Base-by-base conservation (phyloP, 2,329 filamentous ascomycete species). In the Monilinia fructigena region DNA sequence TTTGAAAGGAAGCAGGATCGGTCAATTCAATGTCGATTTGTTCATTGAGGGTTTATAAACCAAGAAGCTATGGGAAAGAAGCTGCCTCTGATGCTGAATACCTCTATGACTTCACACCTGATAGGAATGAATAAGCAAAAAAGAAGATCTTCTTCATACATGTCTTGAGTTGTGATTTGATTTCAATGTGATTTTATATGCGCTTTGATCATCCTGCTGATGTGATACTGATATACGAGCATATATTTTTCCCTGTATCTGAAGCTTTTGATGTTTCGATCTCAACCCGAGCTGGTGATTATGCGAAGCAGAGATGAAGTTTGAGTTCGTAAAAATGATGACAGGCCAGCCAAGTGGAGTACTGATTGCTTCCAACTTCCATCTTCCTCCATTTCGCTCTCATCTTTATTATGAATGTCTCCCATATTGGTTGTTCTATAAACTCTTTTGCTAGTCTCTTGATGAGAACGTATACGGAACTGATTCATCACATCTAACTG, bases 81-180 rank as follows among this genome's bases (percentile, higher is more conserved):
- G 75, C 72, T 75, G 75, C 75, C 73, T 63, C 64, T 70, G 75
- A 77, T 75, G 73, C 75, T 73, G 67, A 69, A 74, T 64, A 61
- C 70, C 72, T 66, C 28, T 70, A 47, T 65, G 70, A 72, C 73
- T 75, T 74, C 72, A 71, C 70, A 70, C 61, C 63, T 53, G 35
- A 50, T 59, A 60, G 35, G 55, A 60, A 61, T 71, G 66, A 72
- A 68, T 65, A 67, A 72, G 68, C 71, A 70, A 67, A 75, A 75
- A 75, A 71, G 71, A 74, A 73, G 71, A 71, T 71, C 62, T 64
- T 65, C 72, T 75, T 74, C 72, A 67, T 23, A 66, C 20, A 40
- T 60, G 42, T 35, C n/a, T 54, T 7, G 42, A 48, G 18, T 20
- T 12, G 47, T 61, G 45, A 61, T 38, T 38, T 26, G 14, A 20